phyloP scores from a whole-genome alignment of 805 yeast genomes.

The Lipomyces spencermartinsiae region DNA sequence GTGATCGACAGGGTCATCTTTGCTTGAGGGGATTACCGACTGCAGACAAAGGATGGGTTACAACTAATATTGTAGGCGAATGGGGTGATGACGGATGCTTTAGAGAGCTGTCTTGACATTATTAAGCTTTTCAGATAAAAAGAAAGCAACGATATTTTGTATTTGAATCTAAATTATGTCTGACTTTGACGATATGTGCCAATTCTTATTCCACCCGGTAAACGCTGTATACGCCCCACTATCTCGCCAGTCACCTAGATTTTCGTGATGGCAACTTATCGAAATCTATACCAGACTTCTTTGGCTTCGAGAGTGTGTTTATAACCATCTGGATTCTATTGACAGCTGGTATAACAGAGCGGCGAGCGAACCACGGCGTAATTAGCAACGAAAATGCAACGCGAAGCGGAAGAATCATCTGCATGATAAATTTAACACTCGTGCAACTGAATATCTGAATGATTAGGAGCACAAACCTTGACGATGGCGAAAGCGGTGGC shows the following conservation, averaged over 20 bases:
- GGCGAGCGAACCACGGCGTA: conserved; percentile 65
- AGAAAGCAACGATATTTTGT: not conserved
- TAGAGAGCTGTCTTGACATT: conserved; percentile 21
- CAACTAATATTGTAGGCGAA: conserved; percentile 40
- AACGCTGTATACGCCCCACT: not conserved
- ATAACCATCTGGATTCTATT: not conserved
- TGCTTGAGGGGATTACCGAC: conserved; percentile 42
- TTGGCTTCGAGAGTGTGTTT: not conserved
- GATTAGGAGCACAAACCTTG: conserved; percentile 48
- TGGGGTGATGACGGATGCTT: conserved; percentile 45
- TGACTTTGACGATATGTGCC: not conserved
- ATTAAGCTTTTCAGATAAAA: not conserved
- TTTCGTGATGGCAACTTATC: not conserved
- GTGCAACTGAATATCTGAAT: not conserved
- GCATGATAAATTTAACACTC: conserved; percentile 29
- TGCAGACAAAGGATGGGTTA: conserved; percentile 40
- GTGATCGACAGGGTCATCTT: conserved; percentile 39
- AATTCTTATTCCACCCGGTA: not conserved
- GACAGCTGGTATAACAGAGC: conserved; percentile 54
- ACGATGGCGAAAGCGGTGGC: conserved; percentile 77
- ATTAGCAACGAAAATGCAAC: conserved; percentile 56
- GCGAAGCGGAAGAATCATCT: conserved; percentile 59
- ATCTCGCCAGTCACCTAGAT: conserved; percentile 2
- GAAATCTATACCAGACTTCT: not conserved
- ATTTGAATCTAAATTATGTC: not conserved